These are phyloP conservation scores for Tolypocladium guangdongense DNA, from an alignment of 2,329 filamentous ascomycete species.

Conservation along the genomic window DNA sequence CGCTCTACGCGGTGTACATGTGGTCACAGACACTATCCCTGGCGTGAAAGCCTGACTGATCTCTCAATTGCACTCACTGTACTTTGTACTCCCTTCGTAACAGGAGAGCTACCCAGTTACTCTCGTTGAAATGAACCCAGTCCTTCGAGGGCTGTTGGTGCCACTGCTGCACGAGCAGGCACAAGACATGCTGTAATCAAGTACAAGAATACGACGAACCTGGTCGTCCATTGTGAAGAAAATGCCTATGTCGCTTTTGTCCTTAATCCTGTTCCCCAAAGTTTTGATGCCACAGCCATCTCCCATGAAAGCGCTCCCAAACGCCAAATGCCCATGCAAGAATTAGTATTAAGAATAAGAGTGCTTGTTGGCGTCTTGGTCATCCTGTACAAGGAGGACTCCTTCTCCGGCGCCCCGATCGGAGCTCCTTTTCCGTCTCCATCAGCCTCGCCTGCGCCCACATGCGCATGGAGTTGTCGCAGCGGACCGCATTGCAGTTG, in stretches of 20 bases:
- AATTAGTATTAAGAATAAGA: background rate
- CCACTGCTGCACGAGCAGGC: background rate
- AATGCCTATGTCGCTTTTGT: background rate
- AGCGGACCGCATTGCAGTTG: conserved; percentile 45
- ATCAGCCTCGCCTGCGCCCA: conserved; percentile 49
- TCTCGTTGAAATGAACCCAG: background rate
- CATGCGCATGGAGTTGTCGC: conserved; percentile 39
- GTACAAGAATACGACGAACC: background rate
- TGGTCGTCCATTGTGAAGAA: background rate
- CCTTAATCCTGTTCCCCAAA: background rate
- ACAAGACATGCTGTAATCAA: background rate
- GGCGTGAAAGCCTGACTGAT: background rate
- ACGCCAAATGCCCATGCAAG: conserved; percentile 3
- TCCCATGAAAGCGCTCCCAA: background rate
- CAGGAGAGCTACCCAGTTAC: background rate
- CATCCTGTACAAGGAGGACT: conserved; percentile 23
- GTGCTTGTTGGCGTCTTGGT: background rate
- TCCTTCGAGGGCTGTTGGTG: background rate
- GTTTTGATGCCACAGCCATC: background rate
- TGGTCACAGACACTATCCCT: background rate
- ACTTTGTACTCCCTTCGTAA: background rate
- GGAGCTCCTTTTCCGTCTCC: conserved; percentile 49
- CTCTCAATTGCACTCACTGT: background rate
- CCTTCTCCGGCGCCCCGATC: conserved; percentile 38
- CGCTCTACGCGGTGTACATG: background rate